These are phyloP conservation scores for Musa troglodytarum DNA, from an alignment of 176 grass and related monocot species.

Conservation along the genomic window DNA sequence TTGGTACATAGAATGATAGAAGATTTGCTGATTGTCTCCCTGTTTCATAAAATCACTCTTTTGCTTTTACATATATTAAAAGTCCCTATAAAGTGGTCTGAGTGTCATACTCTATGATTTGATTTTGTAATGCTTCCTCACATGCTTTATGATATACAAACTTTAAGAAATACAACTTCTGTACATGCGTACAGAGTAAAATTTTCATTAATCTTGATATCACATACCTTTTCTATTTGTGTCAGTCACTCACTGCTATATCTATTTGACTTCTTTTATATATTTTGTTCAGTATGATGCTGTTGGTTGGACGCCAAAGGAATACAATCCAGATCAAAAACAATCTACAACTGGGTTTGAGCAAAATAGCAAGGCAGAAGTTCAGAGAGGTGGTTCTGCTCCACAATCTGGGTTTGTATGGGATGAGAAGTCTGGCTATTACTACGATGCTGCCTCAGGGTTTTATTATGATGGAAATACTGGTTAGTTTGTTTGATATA, in stretches of 20 bases:
- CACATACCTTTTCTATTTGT: too few species aligned
- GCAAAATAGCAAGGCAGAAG: conserved; percentile 30
- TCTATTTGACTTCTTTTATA: neutral
- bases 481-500: conserved; percentile 29
- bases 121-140: too few species aligned
- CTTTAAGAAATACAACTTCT: too few species aligned
- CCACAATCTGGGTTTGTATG: conserved; percentile 88
- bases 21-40: too few species aligned
- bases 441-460: conserved; percentile 92
- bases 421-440: conserved; percentile 99
- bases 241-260: neutral
- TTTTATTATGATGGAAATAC: conserved; percentile 99
- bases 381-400: conserved; percentile 37
- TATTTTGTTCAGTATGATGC: conserved; percentile 71
- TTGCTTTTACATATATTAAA: too few species aligned
- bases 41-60: too few species aligned
- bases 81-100: too few species aligned
- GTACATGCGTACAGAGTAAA: too few species aligned
- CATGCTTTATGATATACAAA: too few species aligned
- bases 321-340: conserved; percentile 83
- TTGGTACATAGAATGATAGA: too few species aligned
- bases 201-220: too few species aligned
- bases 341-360: conserved; percentile 17
- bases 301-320: conserved; percentile 87
- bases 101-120: too few species aligned